Percentiles rank a stretch among this genome's conserved stretches.
Evolutionary conservation across 345 rosid genomes (phyloP).

Genomic region (Salix exigua): DNA sequence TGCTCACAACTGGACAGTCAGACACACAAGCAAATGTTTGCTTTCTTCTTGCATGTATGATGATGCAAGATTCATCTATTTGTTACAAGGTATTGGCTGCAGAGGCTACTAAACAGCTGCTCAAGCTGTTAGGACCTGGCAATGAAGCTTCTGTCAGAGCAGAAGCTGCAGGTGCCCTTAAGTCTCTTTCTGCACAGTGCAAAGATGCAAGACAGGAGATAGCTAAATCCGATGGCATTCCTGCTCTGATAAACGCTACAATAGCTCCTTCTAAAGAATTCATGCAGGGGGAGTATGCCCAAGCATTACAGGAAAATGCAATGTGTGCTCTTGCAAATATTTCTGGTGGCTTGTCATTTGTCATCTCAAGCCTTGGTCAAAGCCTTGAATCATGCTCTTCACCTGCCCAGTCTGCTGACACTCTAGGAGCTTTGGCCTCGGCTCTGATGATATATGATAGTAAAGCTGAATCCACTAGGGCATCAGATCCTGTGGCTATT

Average conservation of each 20-base stretch:
- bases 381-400: conserved; percentile 98
- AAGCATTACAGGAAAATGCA: conserved; percentile 97
- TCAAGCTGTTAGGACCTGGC: conserved; percentile 84
- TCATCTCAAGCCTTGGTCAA: conserved; percentile 97
- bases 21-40: conserved; percentile 88
- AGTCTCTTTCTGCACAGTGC: conserved; percentile 88
- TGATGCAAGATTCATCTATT: conserved; percentile 91
- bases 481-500: conserved; percentile 67
- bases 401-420: conserved; percentile 91
- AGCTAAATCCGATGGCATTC: conserved; percentile 88
- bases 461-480: conserved; percentile 73
- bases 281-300: conserved; percentile 99
- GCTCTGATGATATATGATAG: conserved; percentile 97
- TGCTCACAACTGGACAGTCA: conserved; percentile 77
- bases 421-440: conserved; percentile 98
- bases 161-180: conserved; percentile 97
- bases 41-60: conserved; percentile 95
- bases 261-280: conserved; percentile 99
- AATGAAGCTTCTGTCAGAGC: conserved; percentile 97
- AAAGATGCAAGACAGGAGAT: conserved; percentile 92
- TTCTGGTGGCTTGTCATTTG: conserved; percentile 96
- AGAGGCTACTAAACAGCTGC: conserved; percentile 84
- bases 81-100: conserved; percentile 84
- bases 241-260: conserved; percentile 89
- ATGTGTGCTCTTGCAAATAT: conserved; percentile 99